Evolutionary conservation across 2,329 filamentous ascomycete species (phyloP).

Genomic region (Penicillium thymicola): DNA sequence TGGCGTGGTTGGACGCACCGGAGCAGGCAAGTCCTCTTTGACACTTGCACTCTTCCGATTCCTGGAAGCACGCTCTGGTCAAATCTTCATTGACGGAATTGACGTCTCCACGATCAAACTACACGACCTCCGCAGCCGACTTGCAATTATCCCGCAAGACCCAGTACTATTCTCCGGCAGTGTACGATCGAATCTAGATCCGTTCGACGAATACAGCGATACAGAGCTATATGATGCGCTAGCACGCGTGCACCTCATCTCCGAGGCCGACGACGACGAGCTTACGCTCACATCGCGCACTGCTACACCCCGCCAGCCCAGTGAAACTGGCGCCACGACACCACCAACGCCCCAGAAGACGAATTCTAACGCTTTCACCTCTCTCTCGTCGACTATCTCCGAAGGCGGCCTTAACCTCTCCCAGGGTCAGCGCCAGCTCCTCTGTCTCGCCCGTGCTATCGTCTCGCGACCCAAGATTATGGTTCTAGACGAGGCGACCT

Average conservation of each 20-base stretch:
- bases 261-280: slow-evolving; percentile 55
- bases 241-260: slow-evolving; percentile 62
- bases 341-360: slow-evolving; percentile 26
- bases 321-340: slow-evolving; percentile 19
- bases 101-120: slow-evolving; percentile 49
- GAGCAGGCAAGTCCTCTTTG: slow-evolving; percentile 35
- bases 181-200: slow-evolving; percentile 71
- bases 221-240: slow-evolving; percentile 67
- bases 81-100: slow-evolving; percentile 31
- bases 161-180: slow-evolving; percentile 80
- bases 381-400: slow-evolving; percentile 62
- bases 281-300: slow-evolving; percentile 64
- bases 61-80: slow-evolving; percentile 26
- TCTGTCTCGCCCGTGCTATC: slow-evolving; percentile 47
- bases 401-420: slow-evolving; percentile 66
- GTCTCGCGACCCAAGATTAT: slow-evolving; percentile 71
- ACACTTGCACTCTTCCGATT: slow-evolving; percentile 32
- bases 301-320: slow-evolving; percentile 59
- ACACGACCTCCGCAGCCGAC: slow-evolving; percentile 64
- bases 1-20: slow-evolving; percentile 35
- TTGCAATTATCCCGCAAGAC: slow-evolving; percentile 81
- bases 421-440: slow-evolving; percentile 32
- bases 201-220: slow-evolving; percentile 68
- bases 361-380: slow-evolving; percentile 67
- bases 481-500: slow-evolving; percentile 77